Evolutionary conservation across 106 monocot genomes (phyloP).

Genomic region (Dioscorea dumetorum): DNA sequence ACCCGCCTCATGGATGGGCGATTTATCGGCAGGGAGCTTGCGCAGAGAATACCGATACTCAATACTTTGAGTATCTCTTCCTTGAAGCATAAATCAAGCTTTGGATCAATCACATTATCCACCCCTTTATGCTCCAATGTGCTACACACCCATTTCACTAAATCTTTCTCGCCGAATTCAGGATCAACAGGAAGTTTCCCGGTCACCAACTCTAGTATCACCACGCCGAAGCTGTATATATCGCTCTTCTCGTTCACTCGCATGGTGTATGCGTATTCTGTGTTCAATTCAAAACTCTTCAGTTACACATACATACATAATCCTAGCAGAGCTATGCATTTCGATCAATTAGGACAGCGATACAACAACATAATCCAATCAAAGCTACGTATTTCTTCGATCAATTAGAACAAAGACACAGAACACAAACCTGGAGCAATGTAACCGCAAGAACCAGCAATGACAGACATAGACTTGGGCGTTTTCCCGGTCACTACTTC

Average conservation of each 20-base stretch:
- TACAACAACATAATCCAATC: no score
- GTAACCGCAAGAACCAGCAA: constrained; percentile 62
- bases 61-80: constrained; percentile 16
- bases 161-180: constrained; percentile 44
- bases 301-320: neutral
- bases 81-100: constrained; percentile 17
- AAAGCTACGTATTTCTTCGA: no score
- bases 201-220: constrained; percentile 30
- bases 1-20: constrained; percentile 30
- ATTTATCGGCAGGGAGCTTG: constrained; percentile 19
- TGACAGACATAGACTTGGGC: constrained; percentile 39
- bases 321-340: no score
- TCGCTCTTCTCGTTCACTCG: constrained; percentile 52
- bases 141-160: constrained; percentile 49
- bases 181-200: constrained; percentile 27
- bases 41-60: constrained; percentile 21
- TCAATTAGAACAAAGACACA: neutral
- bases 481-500: constrained; percentile 14
- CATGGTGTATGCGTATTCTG: constrained; percentile 51
- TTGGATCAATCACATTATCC: constrained; percentile 25
- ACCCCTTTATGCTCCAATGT: constrained; percentile 29
- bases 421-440: constrained; percentile 52
- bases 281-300: neutral
- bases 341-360: neutral
- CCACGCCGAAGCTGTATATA: constrained; percentile 41